phyloP scores from a whole-genome alignment of 2,329 filamentous ascomycete species.

The Verticillium nubilum region DNA sequence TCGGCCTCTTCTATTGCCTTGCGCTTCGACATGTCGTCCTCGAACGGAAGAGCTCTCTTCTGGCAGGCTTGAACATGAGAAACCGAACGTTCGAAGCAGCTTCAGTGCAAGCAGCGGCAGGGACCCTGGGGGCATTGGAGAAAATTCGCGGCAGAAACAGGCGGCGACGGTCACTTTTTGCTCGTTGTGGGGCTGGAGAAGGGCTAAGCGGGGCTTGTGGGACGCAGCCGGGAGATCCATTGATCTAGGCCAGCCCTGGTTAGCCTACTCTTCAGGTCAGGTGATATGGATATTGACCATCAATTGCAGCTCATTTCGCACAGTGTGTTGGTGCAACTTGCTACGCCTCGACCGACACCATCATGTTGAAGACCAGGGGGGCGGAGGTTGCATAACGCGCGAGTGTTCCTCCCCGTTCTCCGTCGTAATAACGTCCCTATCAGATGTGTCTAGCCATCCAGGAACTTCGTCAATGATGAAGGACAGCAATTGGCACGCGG shows the following conservation, averaged over 20 bases:
- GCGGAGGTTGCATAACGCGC: no score
- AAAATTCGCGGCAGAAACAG: neutral
- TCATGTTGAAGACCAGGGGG: no score
- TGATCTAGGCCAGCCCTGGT: neutral
- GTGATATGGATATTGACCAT: neutral
- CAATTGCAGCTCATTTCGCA: neutral
- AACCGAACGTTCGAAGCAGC: neutral
- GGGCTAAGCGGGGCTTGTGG: neutral
- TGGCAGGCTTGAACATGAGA: neutral
- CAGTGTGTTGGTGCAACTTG: neutral
- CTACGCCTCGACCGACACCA: neutral
- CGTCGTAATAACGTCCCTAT: no score
- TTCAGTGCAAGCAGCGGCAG: neutral
- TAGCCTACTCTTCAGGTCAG: neutral
- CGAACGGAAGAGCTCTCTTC: neutral
- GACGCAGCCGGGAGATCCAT: neutral
- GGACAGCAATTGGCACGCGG: no score
- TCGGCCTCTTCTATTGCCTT: slow-evolving; percentile 5
- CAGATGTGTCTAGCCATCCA: no score
- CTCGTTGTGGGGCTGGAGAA: neutral
- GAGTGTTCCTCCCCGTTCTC: no score
- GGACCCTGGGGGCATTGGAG: neutral
- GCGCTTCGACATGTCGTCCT: slow-evolving; percentile 9
- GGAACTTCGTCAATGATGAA: no score
- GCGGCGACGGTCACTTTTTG: neutral